A percentile compares a stretch with the other conserved stretches of the same genome.
Evolutionary conservation across 2,329 filamentous ascomycete species (phyloP).

Genomic region (Xylaria sp.): DNA sequence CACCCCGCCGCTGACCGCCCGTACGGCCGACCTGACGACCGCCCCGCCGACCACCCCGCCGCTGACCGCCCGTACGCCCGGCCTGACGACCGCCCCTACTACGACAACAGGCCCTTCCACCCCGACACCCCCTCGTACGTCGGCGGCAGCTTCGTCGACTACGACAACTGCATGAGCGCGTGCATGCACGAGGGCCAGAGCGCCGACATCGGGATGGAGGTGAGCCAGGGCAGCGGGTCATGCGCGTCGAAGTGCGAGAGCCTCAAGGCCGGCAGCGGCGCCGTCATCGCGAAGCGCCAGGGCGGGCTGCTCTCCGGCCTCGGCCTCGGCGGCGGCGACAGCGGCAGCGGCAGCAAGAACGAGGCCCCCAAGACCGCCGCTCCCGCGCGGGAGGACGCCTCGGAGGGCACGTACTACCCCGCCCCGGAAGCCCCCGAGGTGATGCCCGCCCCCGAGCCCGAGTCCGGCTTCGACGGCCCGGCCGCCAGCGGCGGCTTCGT

Average conservation of each 20-base stretch:
- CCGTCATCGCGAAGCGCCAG: too few species aligned
- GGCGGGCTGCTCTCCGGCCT: neutral
- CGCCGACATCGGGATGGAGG: neutral
- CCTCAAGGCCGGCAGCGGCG: neutral
- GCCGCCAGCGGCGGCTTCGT: neutral
- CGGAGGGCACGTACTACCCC: too few species aligned
- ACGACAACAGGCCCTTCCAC: neutral
- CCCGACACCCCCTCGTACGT: conserved; percentile 1
- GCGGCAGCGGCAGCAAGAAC: too few species aligned
- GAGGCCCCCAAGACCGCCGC: neutral
- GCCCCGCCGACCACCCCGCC: too few species aligned
- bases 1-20: too few species aligned
- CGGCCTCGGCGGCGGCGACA: too few species aligned
- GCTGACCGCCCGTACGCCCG: too few species aligned
- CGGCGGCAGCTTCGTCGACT: neutral
- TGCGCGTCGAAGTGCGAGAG: neutral
- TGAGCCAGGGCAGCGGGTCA: neutral
- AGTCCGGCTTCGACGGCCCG: neutral
- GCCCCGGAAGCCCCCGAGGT: too few species aligned
- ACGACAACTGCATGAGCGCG: conserved; percentile 10
- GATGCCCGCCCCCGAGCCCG: neutral
- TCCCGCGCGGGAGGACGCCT: neutral
- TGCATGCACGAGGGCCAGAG: conserved; percentile 3
- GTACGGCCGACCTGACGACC: too few species aligned
- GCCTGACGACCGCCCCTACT: too few species aligned